These are phyloP conservation scores for Myrmaecium sp. DNA, from an alignment of 2,329 filamentous ascomycete species.

Conservation along the genomic window DNA sequence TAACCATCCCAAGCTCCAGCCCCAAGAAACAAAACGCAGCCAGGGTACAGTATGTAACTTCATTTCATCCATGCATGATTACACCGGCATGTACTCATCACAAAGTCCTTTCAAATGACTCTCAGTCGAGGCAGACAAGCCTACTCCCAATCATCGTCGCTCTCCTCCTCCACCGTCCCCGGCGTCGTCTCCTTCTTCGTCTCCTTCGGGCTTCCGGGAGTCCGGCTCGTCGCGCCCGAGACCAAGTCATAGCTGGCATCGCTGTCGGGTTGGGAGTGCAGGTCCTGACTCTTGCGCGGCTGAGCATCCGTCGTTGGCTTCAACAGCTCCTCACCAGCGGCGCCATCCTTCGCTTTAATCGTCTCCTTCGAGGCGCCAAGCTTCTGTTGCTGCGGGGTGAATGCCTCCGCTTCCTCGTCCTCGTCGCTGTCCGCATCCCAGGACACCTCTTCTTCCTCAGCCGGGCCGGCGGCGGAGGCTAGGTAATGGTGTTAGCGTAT, in stretches of 20 bases:
- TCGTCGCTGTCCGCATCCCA: conserved; percentile 46
- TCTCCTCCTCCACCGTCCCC: conserved; percentile 33
- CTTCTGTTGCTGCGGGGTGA: conserved; percentile 8
- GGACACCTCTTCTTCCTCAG: conserved; percentile 54
- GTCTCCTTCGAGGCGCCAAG: conserved; percentile 19
- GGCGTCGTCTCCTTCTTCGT: conserved; percentile 18
- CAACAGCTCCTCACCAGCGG: too few species aligned
- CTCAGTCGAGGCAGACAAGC: too few species aligned
- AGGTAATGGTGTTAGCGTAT: conserved; percentile 2
- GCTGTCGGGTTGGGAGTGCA: conserved; percentile 75
- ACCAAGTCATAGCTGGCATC: conserved; percentile 95
- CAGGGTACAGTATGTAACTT: too few species aligned
- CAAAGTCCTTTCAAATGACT: too few species aligned
- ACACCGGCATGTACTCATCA: too few species aligned
- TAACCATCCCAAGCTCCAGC: too few species aligned
- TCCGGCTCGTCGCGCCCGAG: conserved; percentile 55
- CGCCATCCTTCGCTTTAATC: conserved; percentile 17
- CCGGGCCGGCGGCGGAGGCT: conserved; percentile 37
- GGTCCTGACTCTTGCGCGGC: conserved; percentile 50
- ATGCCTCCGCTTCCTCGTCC: conserved; percentile 5
- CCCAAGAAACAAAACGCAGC: too few species aligned
- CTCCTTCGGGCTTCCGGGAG: conserved; percentile 48
- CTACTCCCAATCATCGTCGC: conserved; percentile 65
- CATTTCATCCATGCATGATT: too few species aligned
- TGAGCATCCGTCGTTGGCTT: too few species aligned